Evolutionary conservation across 495 filamentous ascomycete species (phyloP), one percentile per base, ranked within the genome.

Genomic region (Aspergillus incahuasiensis): DNA sequence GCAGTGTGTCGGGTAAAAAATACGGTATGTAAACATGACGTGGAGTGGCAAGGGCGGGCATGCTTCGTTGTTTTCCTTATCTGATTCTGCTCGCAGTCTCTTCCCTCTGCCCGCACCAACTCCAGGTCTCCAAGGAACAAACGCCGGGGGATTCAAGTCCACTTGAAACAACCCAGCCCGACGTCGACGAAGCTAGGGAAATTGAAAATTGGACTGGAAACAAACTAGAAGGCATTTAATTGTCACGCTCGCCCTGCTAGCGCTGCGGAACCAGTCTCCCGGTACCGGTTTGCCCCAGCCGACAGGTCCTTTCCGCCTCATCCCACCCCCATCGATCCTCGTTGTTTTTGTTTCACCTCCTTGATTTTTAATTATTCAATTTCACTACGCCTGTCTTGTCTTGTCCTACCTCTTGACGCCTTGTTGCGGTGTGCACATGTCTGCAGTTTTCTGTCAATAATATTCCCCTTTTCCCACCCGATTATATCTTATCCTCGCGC

Each of bases 231-330:
- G 18, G 43, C 59, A 38, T 57, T 51, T 48, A 61, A 52, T 54
- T 55, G 38, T 58, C 54, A 57, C 61, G 46, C 51, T 46, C 35
- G 22, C 46, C 52, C 54, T 38, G 30, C 53, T 57, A 59, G 60
- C 50, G 38, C 19, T 16, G 48, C 65, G 59, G 64, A 70, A 68
- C 61, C 62, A 54, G 25, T 44, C 24, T 66, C 60, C 64, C 58
- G 63, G 55, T 47, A 57, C 55, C 57, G 54, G 52, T 59, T 62
- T 66, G 61, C 58, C 61, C 63, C 66, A 66, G 62, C 47, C 61
- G 25, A 50, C 38, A 57, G 47, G 45, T 9, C 42, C 15, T 49
- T 63, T 58, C 54, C 54, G 53, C 56, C 66, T 68, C 64, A 66
- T 68, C 55, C 66, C 68, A 65, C 64, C 56, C 43, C 53, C 49